These are phyloP conservation scores for Cucumis hystrix DNA, from an alignment of 306 rosid genomes.

Conservation along the genomic window DNA sequence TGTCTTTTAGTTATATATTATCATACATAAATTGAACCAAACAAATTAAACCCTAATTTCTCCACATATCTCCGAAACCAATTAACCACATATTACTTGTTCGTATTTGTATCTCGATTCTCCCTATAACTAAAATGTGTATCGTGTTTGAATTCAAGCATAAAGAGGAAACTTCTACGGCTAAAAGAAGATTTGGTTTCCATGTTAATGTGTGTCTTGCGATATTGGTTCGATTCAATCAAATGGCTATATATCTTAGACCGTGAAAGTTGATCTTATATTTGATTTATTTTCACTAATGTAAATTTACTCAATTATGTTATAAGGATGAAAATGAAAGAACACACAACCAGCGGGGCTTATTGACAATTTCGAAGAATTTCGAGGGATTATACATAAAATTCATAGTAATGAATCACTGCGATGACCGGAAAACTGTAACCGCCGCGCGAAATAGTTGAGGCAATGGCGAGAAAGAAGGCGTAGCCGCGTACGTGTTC, in stretches of 20 bases:
- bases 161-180: background rate
- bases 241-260: conserved; percentile 4
- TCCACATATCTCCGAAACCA: no score
- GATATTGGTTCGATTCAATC: conserved; percentile 42
- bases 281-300: no score
- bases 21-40: no score
- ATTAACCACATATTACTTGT: background rate
- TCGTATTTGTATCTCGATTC: no score
- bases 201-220: background rate
- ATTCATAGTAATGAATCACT: background rate
- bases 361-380: background rate
- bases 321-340: no score
- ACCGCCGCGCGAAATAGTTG: background rate
- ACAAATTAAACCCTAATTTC: no score
- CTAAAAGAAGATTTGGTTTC: background rate
- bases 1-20: no score
- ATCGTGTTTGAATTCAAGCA: background rate
- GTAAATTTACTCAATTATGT: no score
- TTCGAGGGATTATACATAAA: background rate
- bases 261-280: no score
- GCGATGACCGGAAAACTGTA: background rate
- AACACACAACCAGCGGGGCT: background rate
- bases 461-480: background rate
- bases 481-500: background rate
- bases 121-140: no score